These are phyloP conservation scores for Vigna angularis DNA, from an alignment of 306 rosid species.

Conservation along the genomic window DNA sequence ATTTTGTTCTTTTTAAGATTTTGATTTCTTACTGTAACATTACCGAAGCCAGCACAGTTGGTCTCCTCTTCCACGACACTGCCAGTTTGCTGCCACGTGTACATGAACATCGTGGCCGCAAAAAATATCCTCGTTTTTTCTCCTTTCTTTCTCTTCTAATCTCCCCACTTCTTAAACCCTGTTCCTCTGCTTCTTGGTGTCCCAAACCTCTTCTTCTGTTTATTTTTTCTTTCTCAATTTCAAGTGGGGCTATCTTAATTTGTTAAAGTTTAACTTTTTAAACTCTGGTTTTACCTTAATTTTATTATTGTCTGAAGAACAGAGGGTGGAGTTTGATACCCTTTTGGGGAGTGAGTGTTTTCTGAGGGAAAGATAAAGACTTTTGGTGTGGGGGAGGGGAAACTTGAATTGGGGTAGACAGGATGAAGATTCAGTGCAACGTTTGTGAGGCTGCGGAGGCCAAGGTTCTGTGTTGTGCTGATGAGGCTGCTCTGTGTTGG, in stretches of 20 bases:
- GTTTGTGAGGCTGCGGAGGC: conserved; percentile 95
- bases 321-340: not conserved
- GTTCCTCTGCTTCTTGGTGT: not conserved
- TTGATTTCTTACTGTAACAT: conserved; percentile 28
- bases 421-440: conserved; percentile 98
- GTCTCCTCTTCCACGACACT: conserved; percentile 71
- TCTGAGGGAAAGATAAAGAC: conserved; percentile 11
- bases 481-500: conserved; percentile 95
- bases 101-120: conserved; percentile 45
- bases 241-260: not conserved
- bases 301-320: not conserved
- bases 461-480: conserved; percentile 90
- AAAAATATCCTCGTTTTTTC: conserved; percentile 56
- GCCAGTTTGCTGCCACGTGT: conserved; percentile 63
- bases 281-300: not conserved
- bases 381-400: conserved; percentile 18
- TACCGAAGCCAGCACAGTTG: conserved; percentile 51
- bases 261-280: not conserved
- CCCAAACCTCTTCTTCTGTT: not conserved
- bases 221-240: conserved; percentile 28
- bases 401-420: not conserved
- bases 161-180: conserved; percentile 59
- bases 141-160: not conserved
- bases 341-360: not conserved
- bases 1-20: conserved; percentile 49